These are phyloP conservation scores for Podila epicladia DNA, from an alignment of 192 early-diverging fungal species.

Conservation along the genomic window DNA sequence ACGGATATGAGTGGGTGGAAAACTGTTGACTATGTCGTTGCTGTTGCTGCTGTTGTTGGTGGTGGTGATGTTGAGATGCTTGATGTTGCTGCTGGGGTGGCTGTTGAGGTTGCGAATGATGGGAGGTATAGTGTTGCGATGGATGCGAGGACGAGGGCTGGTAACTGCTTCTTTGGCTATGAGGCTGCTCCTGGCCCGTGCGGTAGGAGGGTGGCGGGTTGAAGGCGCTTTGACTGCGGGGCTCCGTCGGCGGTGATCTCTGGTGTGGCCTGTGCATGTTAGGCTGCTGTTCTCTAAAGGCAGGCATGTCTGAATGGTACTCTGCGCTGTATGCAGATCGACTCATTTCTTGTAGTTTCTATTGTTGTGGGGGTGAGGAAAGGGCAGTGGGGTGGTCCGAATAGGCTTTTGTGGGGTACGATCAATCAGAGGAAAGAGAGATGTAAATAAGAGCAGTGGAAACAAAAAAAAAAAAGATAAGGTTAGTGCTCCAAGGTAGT, in stretches of 20 bases:
- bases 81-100: background rate
- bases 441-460: too few species aligned
- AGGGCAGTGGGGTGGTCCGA: too few species aligned
- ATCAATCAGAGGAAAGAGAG: too few species aligned
- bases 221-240: background rate
- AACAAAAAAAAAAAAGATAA: too few species aligned
- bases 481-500: too few species aligned
- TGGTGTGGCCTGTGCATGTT: constrained; percentile 5
- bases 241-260: background rate
- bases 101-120: background rate
- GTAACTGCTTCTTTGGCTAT: background rate
- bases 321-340: background rate
- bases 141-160: background rate
- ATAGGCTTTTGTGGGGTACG: too few species aligned
- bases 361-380: background rate
- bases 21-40: constrained; percentile 2
- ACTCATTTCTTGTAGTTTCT: constrained; percentile 6
- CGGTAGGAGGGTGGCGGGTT: background rate
- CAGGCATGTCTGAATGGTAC: constrained; percentile 1
- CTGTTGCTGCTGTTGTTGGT: background rate
- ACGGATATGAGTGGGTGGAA: background rate
- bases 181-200: background rate
- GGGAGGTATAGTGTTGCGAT: background rate
- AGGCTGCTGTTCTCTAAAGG: background rate
- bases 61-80: background rate